Evolutionary conservation across 2,329 filamentous ascomycete genomes (phyloP).

Genomic region (Fusarium xylarioides): DNA sequence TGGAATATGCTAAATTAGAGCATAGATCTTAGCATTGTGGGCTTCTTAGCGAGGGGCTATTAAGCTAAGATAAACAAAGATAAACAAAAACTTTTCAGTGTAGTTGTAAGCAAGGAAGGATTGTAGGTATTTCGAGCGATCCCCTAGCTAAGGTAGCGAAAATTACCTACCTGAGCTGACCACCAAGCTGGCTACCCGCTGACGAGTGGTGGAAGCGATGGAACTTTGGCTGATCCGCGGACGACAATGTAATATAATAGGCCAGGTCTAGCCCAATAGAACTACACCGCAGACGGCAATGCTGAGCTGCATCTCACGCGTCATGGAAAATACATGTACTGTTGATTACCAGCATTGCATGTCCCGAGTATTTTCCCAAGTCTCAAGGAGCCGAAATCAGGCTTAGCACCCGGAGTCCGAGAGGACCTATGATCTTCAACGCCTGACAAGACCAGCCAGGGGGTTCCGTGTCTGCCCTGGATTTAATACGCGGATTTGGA

Average conservation of each 20-base stretch:
- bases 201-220: background rate
- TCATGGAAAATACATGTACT: background rate
- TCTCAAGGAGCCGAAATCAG: background rate
- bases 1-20: background rate
- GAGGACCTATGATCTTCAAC: constrained; percentile 18
- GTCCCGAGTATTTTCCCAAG: background rate
- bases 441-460: constrained; percentile 9
- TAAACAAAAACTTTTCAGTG: background rate
- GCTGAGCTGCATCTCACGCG: background rate
- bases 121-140: background rate
- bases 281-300: constrained; percentile 1
- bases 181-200: background rate
- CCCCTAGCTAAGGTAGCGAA: background rate
- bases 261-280: constrained; percentile 17
- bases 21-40: background rate
- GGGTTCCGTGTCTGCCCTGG: constrained; percentile 18
- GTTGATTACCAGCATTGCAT: background rate
- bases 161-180: background rate
- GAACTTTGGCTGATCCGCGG: background rate
- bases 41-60: background rate
- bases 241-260: background rate
- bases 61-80: too few relatives aligned
- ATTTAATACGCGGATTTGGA: constrained; percentile 13
- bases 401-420: background rate
- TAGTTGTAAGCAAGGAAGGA: background rate